Base-by-base conservation (phyloP, 306 rosid genomes). In the Erythrophleum fordii region DNA sequence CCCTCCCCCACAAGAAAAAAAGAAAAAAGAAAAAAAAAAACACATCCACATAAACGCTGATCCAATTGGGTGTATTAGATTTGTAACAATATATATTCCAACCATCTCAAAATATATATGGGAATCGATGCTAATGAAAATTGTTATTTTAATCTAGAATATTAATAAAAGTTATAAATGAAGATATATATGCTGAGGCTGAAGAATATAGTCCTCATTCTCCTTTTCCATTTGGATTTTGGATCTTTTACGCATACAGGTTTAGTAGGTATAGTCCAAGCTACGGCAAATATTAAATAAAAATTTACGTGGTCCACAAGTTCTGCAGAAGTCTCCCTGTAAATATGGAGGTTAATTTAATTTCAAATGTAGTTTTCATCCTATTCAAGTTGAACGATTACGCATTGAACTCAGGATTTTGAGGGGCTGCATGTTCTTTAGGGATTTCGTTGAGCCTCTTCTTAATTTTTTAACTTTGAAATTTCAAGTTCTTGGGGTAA, bases 381-480 rank as follows among this genome's bases (percentile, higher is more conserved):
- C 81, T 31, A 79, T 53, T 76, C 86, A 83, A 59, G 80, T 77
- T 66, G 75, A 76, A 80, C 75, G 67, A 84, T 80, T 72, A 31
- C 48, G 52, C 11, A 35, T 67, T 34, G 44, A 70, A 23, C 55
- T 76, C 64, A 71, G 53, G 11, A 28, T 25, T 80, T 67, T 41
- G 67, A 86, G 76, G 87, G 85, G 80, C 73, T 86, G 60, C 69
- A 66, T 80, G 85, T 51, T 83, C 83, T 59, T 83, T 86, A 58
- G 83, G 34, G 82, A 73, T 83, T 34, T 81, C 71, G 45, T 80
- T 72, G 78, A 86, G 87, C 78, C 85, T 77, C 71, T 82, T 60
- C 39, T 18, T 41, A n/a, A n/a, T 69, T 65, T 79, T 65, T 70
- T 64, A 48, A 76, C 26, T 79, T 45, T 46, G 82, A 86, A 75